These are phyloP conservation scores for Marasmius sp. DNA, from an alignment of 1,284 basidiomycete species.

Conservation along the genomic window DNA sequence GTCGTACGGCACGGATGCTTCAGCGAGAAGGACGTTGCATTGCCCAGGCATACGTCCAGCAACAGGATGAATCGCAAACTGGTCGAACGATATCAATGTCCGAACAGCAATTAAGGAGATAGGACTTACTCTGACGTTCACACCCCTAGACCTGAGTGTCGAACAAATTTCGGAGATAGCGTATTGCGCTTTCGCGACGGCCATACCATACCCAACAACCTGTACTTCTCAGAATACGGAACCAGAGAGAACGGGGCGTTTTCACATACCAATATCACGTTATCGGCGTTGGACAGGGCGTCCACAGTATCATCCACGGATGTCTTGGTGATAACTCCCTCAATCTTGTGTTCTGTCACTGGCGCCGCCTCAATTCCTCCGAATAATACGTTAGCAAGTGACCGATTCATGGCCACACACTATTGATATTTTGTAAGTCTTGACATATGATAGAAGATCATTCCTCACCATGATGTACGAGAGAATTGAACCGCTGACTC, in stretches of 20 bases:
- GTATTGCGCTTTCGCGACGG: constrained; percentile 85
- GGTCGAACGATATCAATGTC: neutral
- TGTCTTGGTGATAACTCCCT: constrained; percentile 77
- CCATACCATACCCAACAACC: constrained; percentile 79
- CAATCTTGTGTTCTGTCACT: constrained; percentile 68
- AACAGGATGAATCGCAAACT: constrained; percentile 66
- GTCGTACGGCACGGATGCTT: constrained; percentile 87
- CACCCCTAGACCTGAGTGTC: constrained; percentile 66
- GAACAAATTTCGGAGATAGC: constrained; percentile 81
- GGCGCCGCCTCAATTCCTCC: constrained; percentile 70
- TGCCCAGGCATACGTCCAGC: constrained; percentile 82
- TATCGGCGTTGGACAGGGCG: constrained; percentile 73
- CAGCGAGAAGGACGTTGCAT: constrained; percentile 84
- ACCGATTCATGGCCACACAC: constrained; percentile 90
- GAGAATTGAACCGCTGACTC: constrained; percentile 85
- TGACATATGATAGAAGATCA: neutral
- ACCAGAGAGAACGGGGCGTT: neutral
- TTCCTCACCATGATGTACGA: constrained; percentile 84
- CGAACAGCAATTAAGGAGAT: neutral
- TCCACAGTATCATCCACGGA: constrained; percentile 79
- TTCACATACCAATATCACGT: constrained; percentile 68
- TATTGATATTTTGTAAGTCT: constrained; percentile 26
- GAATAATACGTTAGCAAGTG: constrained; percentile 75
- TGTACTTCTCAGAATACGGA: neutral
- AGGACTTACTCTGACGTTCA: constrained; percentile 61